phyloP scores from a whole-genome alignment of 441 rosid genomes.

The Corymbia calophylla region DNA sequence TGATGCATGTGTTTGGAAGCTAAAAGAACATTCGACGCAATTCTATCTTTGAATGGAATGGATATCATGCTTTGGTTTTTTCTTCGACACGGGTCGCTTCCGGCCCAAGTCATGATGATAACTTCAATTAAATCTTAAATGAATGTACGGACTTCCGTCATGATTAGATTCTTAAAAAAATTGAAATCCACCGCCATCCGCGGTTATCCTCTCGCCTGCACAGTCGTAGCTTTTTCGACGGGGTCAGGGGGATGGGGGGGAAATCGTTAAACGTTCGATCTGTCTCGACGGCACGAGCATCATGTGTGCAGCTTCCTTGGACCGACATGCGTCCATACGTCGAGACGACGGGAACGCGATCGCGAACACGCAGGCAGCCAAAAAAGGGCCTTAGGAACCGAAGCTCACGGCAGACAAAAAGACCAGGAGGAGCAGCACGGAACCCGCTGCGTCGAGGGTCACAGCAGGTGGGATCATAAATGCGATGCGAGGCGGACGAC shows the following conservation, averaged over 20 bases:
- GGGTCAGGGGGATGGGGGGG: not conserved
- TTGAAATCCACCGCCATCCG: not conserved
- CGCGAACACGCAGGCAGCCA: accelerated
- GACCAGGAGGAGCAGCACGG: not conserved
- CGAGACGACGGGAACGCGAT: not conserved
- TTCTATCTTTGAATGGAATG: not conserved
- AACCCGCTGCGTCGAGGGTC: not conserved
- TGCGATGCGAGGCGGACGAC: not conserved
- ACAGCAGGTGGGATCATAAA: not conserved
- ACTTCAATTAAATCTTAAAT: not conserved
- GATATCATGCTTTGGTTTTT: not conserved
- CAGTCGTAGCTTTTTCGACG: not conserved
- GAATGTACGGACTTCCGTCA: not conserved
- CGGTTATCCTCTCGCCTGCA: too few species aligned
- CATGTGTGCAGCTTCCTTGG: not conserved
- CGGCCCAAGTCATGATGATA: not conserved
- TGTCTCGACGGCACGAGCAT: not conserved
- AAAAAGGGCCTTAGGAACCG: not conserved
- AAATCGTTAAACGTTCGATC: not conserved
- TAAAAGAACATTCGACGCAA: not conserved
- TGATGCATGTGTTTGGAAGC: not conserved
- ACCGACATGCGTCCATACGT: not conserved
- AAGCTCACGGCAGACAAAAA: not conserved
- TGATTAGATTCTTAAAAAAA: not conserved
- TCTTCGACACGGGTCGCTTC: not conserved